Conservation (phyloP, 2,329 filamentous ascomycete species). For the Xylaria sp. region DNA sequence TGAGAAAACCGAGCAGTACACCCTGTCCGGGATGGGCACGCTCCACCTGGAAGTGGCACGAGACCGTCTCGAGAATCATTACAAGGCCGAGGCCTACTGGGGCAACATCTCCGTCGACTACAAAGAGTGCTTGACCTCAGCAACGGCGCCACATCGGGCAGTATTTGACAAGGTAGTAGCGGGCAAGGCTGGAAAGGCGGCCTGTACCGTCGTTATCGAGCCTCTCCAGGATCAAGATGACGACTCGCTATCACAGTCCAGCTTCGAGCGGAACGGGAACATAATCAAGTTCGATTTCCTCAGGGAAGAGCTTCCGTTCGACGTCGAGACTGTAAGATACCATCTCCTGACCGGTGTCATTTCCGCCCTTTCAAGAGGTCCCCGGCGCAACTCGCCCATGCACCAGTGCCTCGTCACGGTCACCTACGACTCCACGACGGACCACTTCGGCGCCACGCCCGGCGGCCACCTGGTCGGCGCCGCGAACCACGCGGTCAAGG, state of each 20-base stretch:
- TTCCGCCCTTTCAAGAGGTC: constrained; percentile 83
- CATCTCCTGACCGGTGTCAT: constrained; percentile 78
- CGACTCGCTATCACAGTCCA: constrained; percentile 44
- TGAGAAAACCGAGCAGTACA: constrained; percentile 88
- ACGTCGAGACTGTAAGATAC: constrained; percentile 54
- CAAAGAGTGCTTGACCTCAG: constrained; percentile 73
- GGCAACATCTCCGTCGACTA: constrained; percentile 95
- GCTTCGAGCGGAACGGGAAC: constrained; percentile 70
- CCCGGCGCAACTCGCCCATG: constrained; percentile 77
- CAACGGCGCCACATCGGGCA: constrained; percentile 59
- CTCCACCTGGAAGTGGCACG: constrained; percentile 92
- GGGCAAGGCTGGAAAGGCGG: constrained; percentile 76
- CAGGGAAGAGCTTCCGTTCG: constrained; percentile 45
- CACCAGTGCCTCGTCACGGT: constrained; percentile 75
- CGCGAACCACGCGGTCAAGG: constrained; percentile 64
- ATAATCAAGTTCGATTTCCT: constrained; percentile 58
- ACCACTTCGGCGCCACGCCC: constrained; percentile 67
- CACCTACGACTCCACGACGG: constrained; percentile 64
- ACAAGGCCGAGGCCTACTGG: constrained; percentile 85
- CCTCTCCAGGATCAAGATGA: constrained; percentile 54
- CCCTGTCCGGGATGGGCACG: constrained; percentile 94
- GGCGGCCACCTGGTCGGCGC: constrained; percentile 70
- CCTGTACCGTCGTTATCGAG: constrained; percentile 69
- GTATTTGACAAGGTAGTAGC: constrained; percentile 79
- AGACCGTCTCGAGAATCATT: constrained; percentile 83